Evolutionary conservation across 306 rosid genomes (phyloP).

Genomic region (Herpetospermum pedunculosum): DNA sequence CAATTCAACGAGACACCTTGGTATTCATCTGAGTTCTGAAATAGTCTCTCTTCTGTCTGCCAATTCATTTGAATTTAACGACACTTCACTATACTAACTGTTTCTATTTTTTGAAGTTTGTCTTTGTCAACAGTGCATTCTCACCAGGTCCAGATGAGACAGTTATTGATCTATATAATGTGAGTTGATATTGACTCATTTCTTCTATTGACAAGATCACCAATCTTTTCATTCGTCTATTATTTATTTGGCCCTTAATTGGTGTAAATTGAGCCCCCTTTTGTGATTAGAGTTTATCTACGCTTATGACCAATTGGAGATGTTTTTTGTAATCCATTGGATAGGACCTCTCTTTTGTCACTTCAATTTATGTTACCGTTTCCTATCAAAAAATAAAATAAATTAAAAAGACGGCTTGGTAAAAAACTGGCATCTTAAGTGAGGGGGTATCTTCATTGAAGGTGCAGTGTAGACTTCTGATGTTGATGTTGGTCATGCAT

Average conservation of each 20-base stretch:
- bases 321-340: too few species aligned
- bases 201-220: too few species aligned
- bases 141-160: constrained; percentile 90
- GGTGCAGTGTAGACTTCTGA: neutral
- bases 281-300: too few species aligned
- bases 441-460: neutral
- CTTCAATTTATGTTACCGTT: too few species aligned
- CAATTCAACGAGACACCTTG: constrained; percentile 84
- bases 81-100: constrained; percentile 14
- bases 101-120: constrained; percentile 52
- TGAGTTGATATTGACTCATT: constrained; percentile 26
- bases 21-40: constrained; percentile 26
- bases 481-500: constrained; percentile 5
- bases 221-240: too few species aligned
- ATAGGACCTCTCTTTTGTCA: too few species aligned
- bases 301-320: too few species aligned
- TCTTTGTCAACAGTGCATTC: constrained; percentile 83
- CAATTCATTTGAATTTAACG: neutral
- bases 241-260: too few species aligned
- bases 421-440: neutral
- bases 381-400: too few species aligned
- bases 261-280: too few species aligned
- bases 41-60: neutral
- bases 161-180: constrained; percentile 72
- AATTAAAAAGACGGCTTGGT: too few species aligned